Base-by-base conservation (phyloP, 1,284 basidiomycete species). In the Exsudoporus floridanus region DNA sequence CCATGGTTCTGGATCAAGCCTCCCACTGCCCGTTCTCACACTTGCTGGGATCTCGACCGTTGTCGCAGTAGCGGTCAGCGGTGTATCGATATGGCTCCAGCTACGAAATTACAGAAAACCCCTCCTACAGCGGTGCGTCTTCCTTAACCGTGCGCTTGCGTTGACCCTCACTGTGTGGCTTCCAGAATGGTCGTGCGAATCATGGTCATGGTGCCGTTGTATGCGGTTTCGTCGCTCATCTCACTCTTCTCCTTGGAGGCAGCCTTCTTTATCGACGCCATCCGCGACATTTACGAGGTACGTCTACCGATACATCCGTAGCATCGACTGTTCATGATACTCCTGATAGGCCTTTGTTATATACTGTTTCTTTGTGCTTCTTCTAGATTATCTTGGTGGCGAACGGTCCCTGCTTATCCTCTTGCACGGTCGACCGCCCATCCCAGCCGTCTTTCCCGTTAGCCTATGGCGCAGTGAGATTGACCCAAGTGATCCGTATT, bases 241-340 rank as follows among this genome's bases (percentile, higher is more conserved):
- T 94, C 96, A 1, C 78, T 99, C 44, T 95, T 95, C 74, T 98
- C 94, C 0, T 77, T 98, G 49, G 88, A 96, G 65, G 92, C 92
- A 1, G 96, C 96, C 0, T 98, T 98, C 74, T 89, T 97, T 61
- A 97, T 99, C 61, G 96, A 99, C 69, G 91, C 86, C 21, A 78
- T 98, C 53, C 82, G 96, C 37, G 97, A 99, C 70, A 83, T 99
- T 12, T 99, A 99, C 73, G 96, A 99, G 80, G 93, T 92, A 53
- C 57, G 82, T 66, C 12, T 21, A 2, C 14, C 14, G 10, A 34
- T 43, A 13, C 16, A 19, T n/a, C 12, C 21, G 7, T 41, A 23
- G 4, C 23, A 18, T 42, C 9, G 0, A 1, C 13, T 45, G 1
- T 27, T 59, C 36, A 62, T 50, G 16, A 25, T 35, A 10, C 25